Conservation (phyloP, 352 stramenopile genomes). For the Pythium rhizo-oryzae region DNA sequence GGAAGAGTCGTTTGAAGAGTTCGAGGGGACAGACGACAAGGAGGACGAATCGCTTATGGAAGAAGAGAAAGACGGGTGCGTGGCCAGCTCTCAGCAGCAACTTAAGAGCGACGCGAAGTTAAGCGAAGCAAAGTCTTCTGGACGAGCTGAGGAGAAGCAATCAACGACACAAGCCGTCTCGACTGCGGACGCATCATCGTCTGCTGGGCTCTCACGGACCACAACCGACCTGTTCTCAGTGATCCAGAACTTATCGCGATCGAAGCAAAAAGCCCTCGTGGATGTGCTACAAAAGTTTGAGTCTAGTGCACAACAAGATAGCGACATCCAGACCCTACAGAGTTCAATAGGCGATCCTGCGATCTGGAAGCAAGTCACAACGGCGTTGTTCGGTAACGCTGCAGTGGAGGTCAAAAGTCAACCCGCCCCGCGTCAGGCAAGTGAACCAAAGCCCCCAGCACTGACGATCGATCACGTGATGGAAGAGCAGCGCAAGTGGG, state of each 20-base stretch:
- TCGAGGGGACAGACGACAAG: conserved; percentile 47
- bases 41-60: conserved; percentile 2
- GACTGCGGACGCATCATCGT: conserved; percentile 13
- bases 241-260: conserved; percentile 70
- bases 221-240: conserved; percentile 63
- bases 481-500: conserved; percentile 63
- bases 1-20: conserved; percentile 86
- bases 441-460: neutral
- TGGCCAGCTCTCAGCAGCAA: neutral
- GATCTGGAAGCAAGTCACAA: conserved; percentile 76
- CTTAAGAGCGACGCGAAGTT: neutral
- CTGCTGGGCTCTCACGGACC: conserved; percentile 40
- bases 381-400: conserved; percentile 28
- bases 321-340: conserved; percentile 54
- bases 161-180: neutral
- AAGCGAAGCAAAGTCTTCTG: neutral
- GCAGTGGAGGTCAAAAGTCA: conserved; percentile 5
- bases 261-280: conserved; percentile 65
- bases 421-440: neutral
- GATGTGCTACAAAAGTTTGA: conserved; percentile 71
- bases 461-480: conserved; percentile 43
- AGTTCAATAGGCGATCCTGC: conserved; percentile 71
- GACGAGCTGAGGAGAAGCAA: conserved; percentile 17
- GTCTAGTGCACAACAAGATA: conserved; percentile 47
- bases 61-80: neutral